Base-by-base conservation (phyloP, 257 asterid genomes). In the Ophiorrhiza pumila region DNA sequence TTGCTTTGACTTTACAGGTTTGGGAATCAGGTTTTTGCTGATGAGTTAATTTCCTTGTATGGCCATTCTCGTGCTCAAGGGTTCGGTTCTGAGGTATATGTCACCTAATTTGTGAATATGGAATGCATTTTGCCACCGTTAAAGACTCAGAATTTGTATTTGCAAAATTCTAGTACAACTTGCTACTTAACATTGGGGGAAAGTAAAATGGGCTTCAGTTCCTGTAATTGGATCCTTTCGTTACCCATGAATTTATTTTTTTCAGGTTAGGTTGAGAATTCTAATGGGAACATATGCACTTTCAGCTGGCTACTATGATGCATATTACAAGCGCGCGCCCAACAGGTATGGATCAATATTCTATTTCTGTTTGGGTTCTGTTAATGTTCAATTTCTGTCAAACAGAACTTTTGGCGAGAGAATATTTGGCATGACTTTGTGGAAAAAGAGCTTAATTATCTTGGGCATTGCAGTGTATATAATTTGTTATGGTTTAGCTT, bases 291-390 rank as follows among this genome's bases (percentile, higher is more conserved):
- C 99, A 71, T 95, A 95, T 83, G 99, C 97, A 50, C 96, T 95
- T 72, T 95, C 99, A 23, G 96, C 98, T 84, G 99, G 99, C 76
- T 95, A 95, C 79, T 95, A 92, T 81, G 98, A 95, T 85, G 99
- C 97, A 58, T 92, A 83, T 83, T 95, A 95, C 93, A 95, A 95
- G 85, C 91, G 94, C 32, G n/a, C 56, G 99, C 99, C 32, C 97
- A 89, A 74, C 98, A 95, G 98, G 99, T 94, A n/a, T 35, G 34
- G 14, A 45, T 14, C 27, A 31, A 69, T 18, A 27, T 39, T 41
- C 39, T 11, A 18, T 57, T 27, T 71, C 25, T 10, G 5, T n/a
- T n/a, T n/a, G n/a, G n/a, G n/a, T n/a, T n/a, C n/a, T n/a, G n/a
- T n/a, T n/a, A n/a, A n/a, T n/a, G n/a, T n/a, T n/a, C n/a, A n/a